Evolutionary conservation across 2,329 filamentous ascomycete genomes (phyloP), one percentile per base, ranked within the genome.

Genomic region (Didymosphaeria variabile): DNA sequence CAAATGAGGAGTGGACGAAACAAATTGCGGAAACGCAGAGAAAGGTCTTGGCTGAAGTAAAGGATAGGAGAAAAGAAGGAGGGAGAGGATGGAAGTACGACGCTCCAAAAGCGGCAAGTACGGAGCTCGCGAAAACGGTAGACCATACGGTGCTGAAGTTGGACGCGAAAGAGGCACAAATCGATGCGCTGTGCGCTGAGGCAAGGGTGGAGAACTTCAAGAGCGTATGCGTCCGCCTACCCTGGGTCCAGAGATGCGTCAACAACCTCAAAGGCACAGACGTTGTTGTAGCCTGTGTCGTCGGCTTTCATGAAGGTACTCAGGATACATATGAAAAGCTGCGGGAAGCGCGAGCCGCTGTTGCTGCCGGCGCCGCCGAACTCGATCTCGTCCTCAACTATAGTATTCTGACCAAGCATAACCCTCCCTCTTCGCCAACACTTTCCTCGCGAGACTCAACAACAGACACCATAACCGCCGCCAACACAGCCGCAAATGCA

Each of bases 341-440:
- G n/a, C 72, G 71, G 21, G 86, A 88, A 75, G 82, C 84, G 0
- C 76, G 77, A 29, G 75, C 77, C 12, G 85, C 85, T 15, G 74
- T 87, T 38, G 66, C 72, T 9, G 77, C 80, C 19, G 86, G 86
- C 21, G 86, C 86, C 1, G 73, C 72, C 0, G 87, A 89, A 70
- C 79, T 88, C 36, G 86, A 88, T 69, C 82, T 88, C 70, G 87
- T 89, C 2, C 77, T 88, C 52, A 87, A 88, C 64, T 83, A 84
- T 67, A 77, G 78, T 2, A 74, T 82, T 3, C 76, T 88, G 21
- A 75, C 75, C 26, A 63, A 65, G 53, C 67, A 72, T 62, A 73
- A 73, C 61, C 63, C 58, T 31, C 47, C 64, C n/a, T 40, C 61
- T 65, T 47, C 65, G 51, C 31, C 66, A 52, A 34, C 67, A 10